phyloP scores from a whole-genome alignment of 495 filamentous ascomycete genomes.

The Neurospora sp. region DNA sequence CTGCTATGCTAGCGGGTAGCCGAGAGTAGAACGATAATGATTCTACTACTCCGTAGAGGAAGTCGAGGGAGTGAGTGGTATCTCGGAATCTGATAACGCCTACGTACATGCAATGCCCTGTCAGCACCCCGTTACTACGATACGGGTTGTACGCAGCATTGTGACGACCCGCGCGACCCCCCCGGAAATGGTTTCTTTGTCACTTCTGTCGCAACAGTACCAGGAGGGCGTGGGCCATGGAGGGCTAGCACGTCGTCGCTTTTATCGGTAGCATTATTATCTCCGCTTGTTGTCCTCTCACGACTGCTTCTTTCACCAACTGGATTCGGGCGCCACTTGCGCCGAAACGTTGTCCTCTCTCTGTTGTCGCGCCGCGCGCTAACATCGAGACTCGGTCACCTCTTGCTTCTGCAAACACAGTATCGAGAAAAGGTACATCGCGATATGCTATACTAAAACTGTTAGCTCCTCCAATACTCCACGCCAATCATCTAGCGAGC shows the following conservation, averaged over 20 bases:
- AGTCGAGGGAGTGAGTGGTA: neutral
- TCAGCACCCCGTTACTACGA: neutral
- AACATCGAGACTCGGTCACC: neutral
- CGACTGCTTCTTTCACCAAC: neutral
- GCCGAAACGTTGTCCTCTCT: constrained; percentile 1
- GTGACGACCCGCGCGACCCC: neutral
- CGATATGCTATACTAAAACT: neutral
- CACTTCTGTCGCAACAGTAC: neutral
- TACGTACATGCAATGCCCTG: neutral
- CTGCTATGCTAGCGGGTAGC: neutral
- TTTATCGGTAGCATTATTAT: neutral
- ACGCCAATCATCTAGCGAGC: neutral
- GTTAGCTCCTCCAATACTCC: neutral
- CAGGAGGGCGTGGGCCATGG: neutral
- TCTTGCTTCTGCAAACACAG: neutral
- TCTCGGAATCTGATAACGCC: neutral
- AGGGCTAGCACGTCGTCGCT: neutral
- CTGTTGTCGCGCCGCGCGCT: neutral
- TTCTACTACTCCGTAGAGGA: neutral
- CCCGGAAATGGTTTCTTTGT: neutral
- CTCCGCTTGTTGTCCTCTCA: neutral
- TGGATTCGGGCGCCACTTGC: neutral
- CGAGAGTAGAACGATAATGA: neutral
- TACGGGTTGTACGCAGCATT: neutral
- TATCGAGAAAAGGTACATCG: neutral